Evolutionary conservation across 495 filamentous ascomycete genomes (phyloP), one percentile per base, ranked within the genome.

Genomic region (Hypoxylon crocopeplum): DNA sequence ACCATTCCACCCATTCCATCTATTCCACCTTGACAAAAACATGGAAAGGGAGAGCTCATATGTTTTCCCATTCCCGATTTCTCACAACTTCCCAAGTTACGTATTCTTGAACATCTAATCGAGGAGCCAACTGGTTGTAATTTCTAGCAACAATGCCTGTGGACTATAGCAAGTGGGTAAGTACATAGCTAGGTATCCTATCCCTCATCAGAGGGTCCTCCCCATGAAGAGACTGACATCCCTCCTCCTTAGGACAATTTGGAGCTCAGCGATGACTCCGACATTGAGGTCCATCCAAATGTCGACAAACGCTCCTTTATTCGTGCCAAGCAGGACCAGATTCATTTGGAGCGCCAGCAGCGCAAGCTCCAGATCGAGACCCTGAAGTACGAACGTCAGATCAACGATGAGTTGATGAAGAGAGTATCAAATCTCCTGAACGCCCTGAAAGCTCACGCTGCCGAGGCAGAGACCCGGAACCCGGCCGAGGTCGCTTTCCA

Each of bases 251-350:
- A 88, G 91, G 92, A 97, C 70, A 84, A 87, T 37, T 81, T 98
- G 66, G 94, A 98, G 84, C 86, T 98, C 65, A 95, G 90, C 59
- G 94, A 98, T 73, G 94, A 98, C 73, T 96, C 92, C 36, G 94
- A 98, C 72, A 89, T 98, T 68, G 94, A 98, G 75, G 93, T 97
- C 21, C 94, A 98, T 73, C 94, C 95, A 51, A 98, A 98, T 76
- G 94, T 98, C 73, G 94, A 98, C 77, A 98, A 98, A 69, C 86
- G 88, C 2, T 98, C 94, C 48, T 98, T 98, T 77, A 98, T 98
- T 72, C 91, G 94, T 48, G 94, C 94, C 50, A 98, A 98, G 78
- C 94, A 97, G 75, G 86, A 89, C 68, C 92, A 98, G 72, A 98
- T 98, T 69, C 94, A 98, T 70, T 83, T 88, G 68, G 87, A 97